Evolutionary conservation across 805 yeast genomes (phyloP).

Genomic region (Candida odintsovae): DNA sequence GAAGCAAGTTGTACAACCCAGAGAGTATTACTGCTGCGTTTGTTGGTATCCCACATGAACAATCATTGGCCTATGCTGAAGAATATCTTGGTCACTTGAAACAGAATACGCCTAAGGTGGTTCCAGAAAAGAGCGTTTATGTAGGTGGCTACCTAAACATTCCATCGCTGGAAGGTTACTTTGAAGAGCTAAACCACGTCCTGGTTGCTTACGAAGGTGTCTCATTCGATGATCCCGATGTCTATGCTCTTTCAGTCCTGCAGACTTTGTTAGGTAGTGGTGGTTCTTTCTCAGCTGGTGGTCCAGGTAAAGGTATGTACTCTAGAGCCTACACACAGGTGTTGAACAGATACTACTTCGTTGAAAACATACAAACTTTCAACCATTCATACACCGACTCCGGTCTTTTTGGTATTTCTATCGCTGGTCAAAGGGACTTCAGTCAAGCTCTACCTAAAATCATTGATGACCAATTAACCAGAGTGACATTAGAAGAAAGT

Average conservation of each 20-base stretch:
- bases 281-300: constrained; percentile 96
- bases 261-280: constrained; percentile 95
- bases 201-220: constrained; percentile 86
- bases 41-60: constrained; percentile 72
- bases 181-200: constrained; percentile 79
- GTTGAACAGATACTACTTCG: constrained; percentile 82
- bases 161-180: constrained; percentile 55
- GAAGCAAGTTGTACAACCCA: constrained; percentile 66
- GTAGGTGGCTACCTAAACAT: constrained; percentile 55
- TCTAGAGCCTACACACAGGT: constrained; percentile 89
- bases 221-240: constrained; percentile 76
- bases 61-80: constrained; percentile 59
- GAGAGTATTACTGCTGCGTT: constrained; percentile 79
- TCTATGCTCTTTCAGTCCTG: constrained; percentile 83
- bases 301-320: constrained; percentile 99
- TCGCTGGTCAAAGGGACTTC: constrained; percentile 81
- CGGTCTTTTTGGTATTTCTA: constrained; percentile 85
- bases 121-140: constrained; percentile 39
- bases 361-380: constrained; percentile 83
- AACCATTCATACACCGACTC: constrained; percentile 87
- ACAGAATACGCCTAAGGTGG: constrained; percentile 23
- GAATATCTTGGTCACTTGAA: constrained; percentile 61
- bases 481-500: constrained; percentile 41
- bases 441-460: constrained; percentile 81
- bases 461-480: constrained; percentile 56